Evolutionary conservation across 2,329 filamentous ascomycete species (phyloP).

Genomic region (Hymenoscyphus fraxineus): DNA sequence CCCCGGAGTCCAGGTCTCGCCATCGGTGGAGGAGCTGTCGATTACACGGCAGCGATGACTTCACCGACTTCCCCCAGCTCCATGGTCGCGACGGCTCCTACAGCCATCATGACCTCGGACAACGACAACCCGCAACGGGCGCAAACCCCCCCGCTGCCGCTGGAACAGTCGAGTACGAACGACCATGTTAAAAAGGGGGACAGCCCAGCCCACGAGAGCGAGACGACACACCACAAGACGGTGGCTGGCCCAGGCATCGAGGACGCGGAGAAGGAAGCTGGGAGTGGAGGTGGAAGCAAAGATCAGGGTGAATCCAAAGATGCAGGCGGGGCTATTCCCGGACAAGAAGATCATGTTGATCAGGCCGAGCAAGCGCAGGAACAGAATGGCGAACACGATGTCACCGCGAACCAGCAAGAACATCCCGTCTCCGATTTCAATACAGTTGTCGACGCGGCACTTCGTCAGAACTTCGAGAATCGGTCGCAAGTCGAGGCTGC

Average conservation of each 20-base stretch:
- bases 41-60: conserved; percentile 1
- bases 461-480: conserved; percentile 1
- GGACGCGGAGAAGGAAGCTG: neutral
- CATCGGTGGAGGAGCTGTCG: conserved; percentile 3
- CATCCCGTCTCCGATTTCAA: neutral
- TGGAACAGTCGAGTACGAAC: neutral
- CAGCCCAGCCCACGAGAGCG: neutral
- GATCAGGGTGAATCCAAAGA: neutral
- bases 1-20: neutral
- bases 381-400: neutral
- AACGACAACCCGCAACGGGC: neutral
- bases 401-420: neutral
- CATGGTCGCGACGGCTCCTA: neutral
- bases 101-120: conserved; percentile 1
- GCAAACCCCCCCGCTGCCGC: neutral
- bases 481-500: neutral
- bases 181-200: neutral
- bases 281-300: neutral
- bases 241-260: neutral
- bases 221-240: neutral
- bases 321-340: neutral
- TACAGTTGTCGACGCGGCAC: neutral
- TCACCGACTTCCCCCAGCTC: conserved; percentile 3
- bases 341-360: neutral
- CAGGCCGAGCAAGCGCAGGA: neutral